A percentile compares a stretch with the other conserved stretches of the same genome.
Conservation (phyloP, 106 monocot species). For the Vanilla planifolia region DNA sequence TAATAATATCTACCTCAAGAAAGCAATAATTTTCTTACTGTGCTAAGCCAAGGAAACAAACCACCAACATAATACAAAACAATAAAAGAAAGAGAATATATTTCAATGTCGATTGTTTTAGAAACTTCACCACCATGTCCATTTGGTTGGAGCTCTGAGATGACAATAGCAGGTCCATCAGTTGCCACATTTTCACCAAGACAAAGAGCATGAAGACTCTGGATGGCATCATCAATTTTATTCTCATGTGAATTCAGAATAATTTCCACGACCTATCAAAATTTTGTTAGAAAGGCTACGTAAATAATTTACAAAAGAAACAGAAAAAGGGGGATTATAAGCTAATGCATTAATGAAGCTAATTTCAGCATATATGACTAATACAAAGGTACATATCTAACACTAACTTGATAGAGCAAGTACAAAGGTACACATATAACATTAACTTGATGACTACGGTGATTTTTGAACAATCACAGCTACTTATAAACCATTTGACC, state of each 20-base stretch:
- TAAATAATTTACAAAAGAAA: not conserved
- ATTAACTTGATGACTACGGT: too few relatives aligned
- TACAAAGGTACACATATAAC: too few relatives aligned
- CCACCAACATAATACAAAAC: not conserved
- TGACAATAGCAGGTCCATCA: slow-evolving; percentile 5
- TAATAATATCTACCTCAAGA: slow-evolving; percentile 18
- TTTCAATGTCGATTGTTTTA: not conserved
- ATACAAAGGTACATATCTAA: too few relatives aligned
- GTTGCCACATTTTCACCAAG: slow-evolving; percentile 33
- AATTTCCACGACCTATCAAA: slow-evolving; percentile 54
- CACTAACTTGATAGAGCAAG: too few relatives aligned
- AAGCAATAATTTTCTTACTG: not conserved
- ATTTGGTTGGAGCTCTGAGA: slow-evolving; percentile 4
- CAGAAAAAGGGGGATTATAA: too few relatives aligned
- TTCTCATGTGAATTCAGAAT: slow-evolving; percentile 49
- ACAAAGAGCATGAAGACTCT: slow-evolving; percentile 57
- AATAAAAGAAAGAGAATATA: not conserved
- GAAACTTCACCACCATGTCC: slow-evolving; percentile 31
- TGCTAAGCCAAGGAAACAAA: not conserved
- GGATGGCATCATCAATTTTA: slow-evolving; percentile 76
- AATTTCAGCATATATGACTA: too few relatives aligned
- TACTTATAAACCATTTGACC: too few relatives aligned
- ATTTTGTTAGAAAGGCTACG: not conserved
- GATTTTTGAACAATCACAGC: too few relatives aligned
- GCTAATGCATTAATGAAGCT: too few relatives aligned